Evolutionary conservation across 441 rosid genomes (phyloP), one percentile per base, ranked within the genome.

Genomic region (Metrosideros polymorpha): DNA sequence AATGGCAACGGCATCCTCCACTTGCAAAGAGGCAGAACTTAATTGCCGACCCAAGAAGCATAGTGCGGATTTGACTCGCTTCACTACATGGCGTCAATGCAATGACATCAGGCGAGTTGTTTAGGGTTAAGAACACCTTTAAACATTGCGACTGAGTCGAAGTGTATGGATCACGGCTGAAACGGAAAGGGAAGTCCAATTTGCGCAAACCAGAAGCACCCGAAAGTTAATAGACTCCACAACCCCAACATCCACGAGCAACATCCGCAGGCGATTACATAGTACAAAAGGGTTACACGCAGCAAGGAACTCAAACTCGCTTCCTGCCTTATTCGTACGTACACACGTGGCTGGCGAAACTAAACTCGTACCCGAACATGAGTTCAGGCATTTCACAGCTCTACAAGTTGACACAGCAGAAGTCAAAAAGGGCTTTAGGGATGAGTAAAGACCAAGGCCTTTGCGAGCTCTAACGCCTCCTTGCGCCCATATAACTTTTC

Each of bases 401-500:
- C 75, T 54, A 45, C 63, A 4, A n/a, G 82, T 17, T 24, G 18
- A 18, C 30, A 30, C 35, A n/a, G 51, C 14, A 51, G 25, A n/a
- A 85, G 61, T 49, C 83, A 24, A 77, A 47, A 32, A 35, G 27
- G 55, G 83, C 63, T 57, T 89, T 85, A 92, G 54, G 84, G 85
- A 22, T 30, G 84, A n/a, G 88, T 83, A 83, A 97, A 91, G 61
- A 97, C 90, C 90, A 95, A 89, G 50, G 87, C 86, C 86, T 95
- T 96, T 12, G 98, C 96, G 8, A 96, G 92, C 88, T 95, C 93
- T 9, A 97, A 89, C 13, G 94, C 98, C 86, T 93, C 93, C 71
- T 89, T 88, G 19, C 93, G 95, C 55, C 99, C 99, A 29, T 91
- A 93, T 50, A 97, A 87, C 91, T 97, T 97, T 92, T 96, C 97